Conservation (phyloP, 495 filamentous ascomycete genomes). For the Parmelia sp. region DNA sequence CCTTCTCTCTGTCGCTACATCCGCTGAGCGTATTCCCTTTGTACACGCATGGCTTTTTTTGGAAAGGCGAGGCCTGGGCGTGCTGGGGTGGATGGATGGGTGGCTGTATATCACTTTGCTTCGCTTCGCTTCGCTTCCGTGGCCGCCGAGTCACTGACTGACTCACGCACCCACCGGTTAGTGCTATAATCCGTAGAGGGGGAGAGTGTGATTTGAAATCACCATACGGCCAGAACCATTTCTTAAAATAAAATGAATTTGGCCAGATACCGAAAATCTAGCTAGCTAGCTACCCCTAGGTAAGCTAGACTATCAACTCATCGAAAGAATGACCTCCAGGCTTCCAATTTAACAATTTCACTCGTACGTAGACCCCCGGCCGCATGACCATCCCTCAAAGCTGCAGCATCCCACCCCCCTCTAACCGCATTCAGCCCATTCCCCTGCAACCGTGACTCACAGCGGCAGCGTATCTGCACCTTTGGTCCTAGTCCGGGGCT, state of each 20-base stretch:
- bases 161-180: no score
- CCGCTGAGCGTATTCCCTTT: neutral
- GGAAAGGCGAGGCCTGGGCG: neutral
- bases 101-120: neutral
- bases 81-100: neutral
- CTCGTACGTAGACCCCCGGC: neutral
- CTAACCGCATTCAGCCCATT: neutral
- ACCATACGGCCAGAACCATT: neutral
- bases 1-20: neutral
- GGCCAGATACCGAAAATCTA: neutral
- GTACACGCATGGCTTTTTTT: neutral
- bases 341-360: neutral
- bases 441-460: neutral
- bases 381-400: neutral
- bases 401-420: neutral
- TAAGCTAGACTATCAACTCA: neutral
- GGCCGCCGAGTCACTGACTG: neutral
- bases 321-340: neutral
- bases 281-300: neutral
- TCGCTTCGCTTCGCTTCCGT: neutral
- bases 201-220: neutral
- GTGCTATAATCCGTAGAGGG: neutral
- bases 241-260: neutral
- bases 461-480: neutral
- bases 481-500: neutral